Evolutionary conservation across 768 basidiomycete species (phyloP), one percentile per base, ranked within the genome.

Genomic region (Panaeolus cyanescens): DNA sequence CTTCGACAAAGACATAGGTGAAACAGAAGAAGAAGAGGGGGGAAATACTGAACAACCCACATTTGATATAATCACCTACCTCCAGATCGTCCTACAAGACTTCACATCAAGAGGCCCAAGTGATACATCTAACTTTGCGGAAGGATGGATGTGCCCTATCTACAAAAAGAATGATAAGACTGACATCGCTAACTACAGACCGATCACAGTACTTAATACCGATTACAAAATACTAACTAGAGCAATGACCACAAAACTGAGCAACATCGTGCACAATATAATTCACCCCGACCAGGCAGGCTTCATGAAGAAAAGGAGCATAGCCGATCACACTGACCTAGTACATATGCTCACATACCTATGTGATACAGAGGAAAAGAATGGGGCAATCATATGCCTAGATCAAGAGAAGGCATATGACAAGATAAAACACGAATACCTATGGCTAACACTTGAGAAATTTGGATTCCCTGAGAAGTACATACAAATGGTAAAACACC

Each of bases 111-210:
- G 74, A 36, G 75, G 78, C 0, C 4, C 73, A 0, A 34, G 7
- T 0, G 1, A 28, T 0, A 2, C 8, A 0, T 61, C 67, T 0
- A 1, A 28, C 0, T 83, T 78, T 54, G 22, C 71, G 0, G 40
- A 68, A 6, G 79, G 80, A 0, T 74, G 72, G 75, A 73, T 77
- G 70, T 75, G 76, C 68, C 78, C 75, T 0, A 31, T 82, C 0
- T 82, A 76, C 59, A 82, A 82, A 34, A 81, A 82, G 39, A 74
- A 72, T 5, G 74, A 77, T n/a, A n/a, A n/a, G n/a, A n/a, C n/a
- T n/a, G n/a, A n/a, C n/a, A n/a, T n/a, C n/a, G n/a, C n/a, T n/a
- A n/a, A n/a, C n/a, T n/a, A n/a, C n/a, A n/a, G n/a, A n/a, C n/a
- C n/a, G n/a, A n/a, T n/a, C n/a, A n/a, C n/a, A n/a, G n/a, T n/a